Conservation (phyloP, 139 green algal genomes). For the Closterium sp. region DNA sequence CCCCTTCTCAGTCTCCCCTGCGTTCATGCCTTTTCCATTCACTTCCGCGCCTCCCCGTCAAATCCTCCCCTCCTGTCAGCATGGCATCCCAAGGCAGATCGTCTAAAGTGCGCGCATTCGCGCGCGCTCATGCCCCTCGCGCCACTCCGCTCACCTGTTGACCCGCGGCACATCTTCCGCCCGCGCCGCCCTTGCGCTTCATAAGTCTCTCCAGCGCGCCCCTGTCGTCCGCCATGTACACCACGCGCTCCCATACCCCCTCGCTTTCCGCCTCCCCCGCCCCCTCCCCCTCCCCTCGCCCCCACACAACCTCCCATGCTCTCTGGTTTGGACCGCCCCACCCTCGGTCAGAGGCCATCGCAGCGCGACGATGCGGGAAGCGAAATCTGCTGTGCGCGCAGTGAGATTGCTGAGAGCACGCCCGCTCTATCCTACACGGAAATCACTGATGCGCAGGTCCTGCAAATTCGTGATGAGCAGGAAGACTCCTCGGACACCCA, state of each 20-base stretch:
- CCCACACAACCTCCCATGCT: not conserved
- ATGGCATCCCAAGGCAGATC: too few relatives aligned
- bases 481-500: too few relatives aligned
- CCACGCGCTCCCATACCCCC: not conserved
- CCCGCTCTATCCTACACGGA: too few relatives aligned
- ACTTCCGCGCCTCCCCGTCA: too few relatives aligned
- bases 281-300: not conserved
- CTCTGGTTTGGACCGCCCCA: not conserved
- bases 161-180: not conserved
- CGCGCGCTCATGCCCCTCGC: not conserved
- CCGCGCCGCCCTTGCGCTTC: not conserved
- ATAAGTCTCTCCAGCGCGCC: not conserved
- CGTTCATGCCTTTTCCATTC: too few relatives aligned
- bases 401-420: not conserved
- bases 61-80: too few relatives aligned
- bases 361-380: not conserved
- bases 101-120: too few relatives aligned
- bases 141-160: not conserved
- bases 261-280: not conserved
- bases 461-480: too few relatives aligned
- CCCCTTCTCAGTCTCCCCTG: too few relatives aligned
- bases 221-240: not conserved
- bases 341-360: not conserved
- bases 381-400: not conserved
- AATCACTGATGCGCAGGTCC: too few relatives aligned